Evolutionary conservation across 1,139 yeast species (phyloP), one percentile per base, ranked within the genome.

Genomic region (Barnettozyma hawaiiensis): DNA sequence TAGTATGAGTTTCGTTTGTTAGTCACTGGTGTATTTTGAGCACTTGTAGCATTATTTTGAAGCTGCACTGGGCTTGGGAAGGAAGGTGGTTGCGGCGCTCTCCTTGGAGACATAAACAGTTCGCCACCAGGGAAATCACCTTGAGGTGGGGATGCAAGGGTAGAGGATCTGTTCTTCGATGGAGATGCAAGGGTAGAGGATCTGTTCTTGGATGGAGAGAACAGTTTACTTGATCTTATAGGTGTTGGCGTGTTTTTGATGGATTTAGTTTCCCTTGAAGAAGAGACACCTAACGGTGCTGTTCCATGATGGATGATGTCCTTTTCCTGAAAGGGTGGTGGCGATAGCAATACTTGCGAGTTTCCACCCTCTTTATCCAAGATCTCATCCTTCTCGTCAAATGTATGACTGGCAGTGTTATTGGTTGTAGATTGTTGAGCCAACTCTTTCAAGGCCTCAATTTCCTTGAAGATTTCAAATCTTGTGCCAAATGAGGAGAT

Each of bases 401-500:
- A 42, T 6, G 47, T 39, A 31, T 37, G 39, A 21, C 36, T 26
- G 15, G 8, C 27, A 14, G 36, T 15, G 11, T 35, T 28, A 11
- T 24, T 31, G 12, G 18, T 43, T 16, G 32, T 40, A 12, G 47
- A 45, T 23, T 43, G 47, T 23, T 43, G 47, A 6, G 49, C 47
- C 15, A 53, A 26, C 29, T 63, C 62, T 44, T 63, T 63, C 52
- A 90, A 71, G 36, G 78, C 75, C 61, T 86, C 95, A 56, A 92
- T 90, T 60, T 86, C 96, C 60, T 87, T 87, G 61, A 81, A 81
- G 35, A 94, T 77, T 62, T 90, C 96, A 64, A 89, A 92, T 47
- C 99, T 72, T 1, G 97, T 90, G 19, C 99, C 99, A 67, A 92
- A 92, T 4, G 96, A 85, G 43, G 80, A 75, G 42, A 92, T 92